These are phyloP conservation scores for Coemansia sp. DNA, from an alignment of 192 early-diverging fungal species.

Conservation along the genomic window DNA sequence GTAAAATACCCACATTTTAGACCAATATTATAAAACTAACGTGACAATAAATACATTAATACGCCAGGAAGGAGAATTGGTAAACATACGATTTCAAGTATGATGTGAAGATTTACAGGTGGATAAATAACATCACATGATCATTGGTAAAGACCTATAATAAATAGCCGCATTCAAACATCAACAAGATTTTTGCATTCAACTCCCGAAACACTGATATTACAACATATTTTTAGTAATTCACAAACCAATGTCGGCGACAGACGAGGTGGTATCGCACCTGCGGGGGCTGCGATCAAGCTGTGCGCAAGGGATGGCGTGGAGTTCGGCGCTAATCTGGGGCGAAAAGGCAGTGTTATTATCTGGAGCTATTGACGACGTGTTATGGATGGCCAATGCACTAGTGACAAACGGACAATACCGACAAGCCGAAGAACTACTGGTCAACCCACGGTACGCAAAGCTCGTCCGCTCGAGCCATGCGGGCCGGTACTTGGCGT, in stretches of 20 bases:
- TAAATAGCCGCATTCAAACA: too few relatives aligned
- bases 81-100: too few relatives aligned
- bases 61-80: too few relatives aligned
- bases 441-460: constrained; percentile 24
- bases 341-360: constrained; percentile 45
- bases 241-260: background rate
- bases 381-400: constrained; percentile 50
- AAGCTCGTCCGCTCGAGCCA: constrained; percentile 19
- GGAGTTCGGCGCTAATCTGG: constrained; percentile 51
- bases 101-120: too few relatives aligned
- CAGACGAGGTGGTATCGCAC: constrained; percentile 27
- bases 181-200: too few relatives aligned
- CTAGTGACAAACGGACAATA: constrained; percentile 54
- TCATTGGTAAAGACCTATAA: too few relatives aligned
- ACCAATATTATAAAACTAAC: too few relatives aligned
- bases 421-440: constrained; percentile 48
- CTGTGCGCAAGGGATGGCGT: constrained; percentile 44
- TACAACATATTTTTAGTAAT: too few relatives aligned
- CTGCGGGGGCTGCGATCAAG: constrained; percentile 38
- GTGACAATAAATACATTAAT: too few relatives aligned
- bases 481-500: constrained; percentile 41
- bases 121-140: too few relatives aligned
- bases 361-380: constrained; percentile 29
- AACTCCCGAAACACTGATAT: too few relatives aligned
- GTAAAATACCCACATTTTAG: too few relatives aligned